Evolutionary conservation across 768 basidiomycete genomes (phyloP).

Genomic region (Atractiella rhizophila): DNA sequence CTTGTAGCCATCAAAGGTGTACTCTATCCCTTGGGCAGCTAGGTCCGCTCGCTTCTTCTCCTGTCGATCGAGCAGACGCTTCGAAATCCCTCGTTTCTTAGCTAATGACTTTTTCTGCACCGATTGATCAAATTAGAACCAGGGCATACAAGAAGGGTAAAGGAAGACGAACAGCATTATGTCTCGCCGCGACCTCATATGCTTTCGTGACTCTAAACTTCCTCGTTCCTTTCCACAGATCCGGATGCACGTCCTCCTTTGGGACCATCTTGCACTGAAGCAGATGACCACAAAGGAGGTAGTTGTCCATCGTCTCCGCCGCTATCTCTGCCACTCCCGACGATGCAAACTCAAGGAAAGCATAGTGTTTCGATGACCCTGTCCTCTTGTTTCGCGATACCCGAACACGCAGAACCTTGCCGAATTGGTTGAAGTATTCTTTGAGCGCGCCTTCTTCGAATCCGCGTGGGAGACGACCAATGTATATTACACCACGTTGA

Average conservation of each 20-base stretch:
- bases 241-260: conserved; percentile 65
- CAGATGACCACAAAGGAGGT: conserved; percentile 80
- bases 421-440: conserved; percentile 85
- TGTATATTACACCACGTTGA: conserved; percentile 56
- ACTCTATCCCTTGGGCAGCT: conserved; percentile 55
- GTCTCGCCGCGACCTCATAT: conserved; percentile 40
- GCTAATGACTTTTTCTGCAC: conserved; percentile 45
- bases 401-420: conserved; percentile 59
- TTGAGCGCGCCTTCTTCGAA: conserved; percentile 90
- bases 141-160: not conserved
- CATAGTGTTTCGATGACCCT: conserved; percentile 88
- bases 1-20: conserved; percentile 54
- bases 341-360: conserved; percentile 80
- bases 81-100: conserved; percentile 38
- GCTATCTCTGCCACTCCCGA: conserved; percentile 76
- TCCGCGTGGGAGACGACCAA: conserved; percentile 81
- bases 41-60: conserved; percentile 52
- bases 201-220: conserved; percentile 52
- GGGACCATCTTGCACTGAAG: conserved; percentile 74
- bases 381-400: conserved; percentile 92
- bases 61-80: conserved; percentile 50
- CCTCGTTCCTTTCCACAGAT: conserved; percentile 85
- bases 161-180: conserved; percentile 49
- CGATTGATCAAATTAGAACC: not conserved
- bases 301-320: conserved; percentile 97